A percentile compares a stretch with the other conserved stretches of the same genome.
Conservation (phyloP, 2,329 filamentous ascomycete genomes). For the Scleromitrula shiraiana region DNA sequence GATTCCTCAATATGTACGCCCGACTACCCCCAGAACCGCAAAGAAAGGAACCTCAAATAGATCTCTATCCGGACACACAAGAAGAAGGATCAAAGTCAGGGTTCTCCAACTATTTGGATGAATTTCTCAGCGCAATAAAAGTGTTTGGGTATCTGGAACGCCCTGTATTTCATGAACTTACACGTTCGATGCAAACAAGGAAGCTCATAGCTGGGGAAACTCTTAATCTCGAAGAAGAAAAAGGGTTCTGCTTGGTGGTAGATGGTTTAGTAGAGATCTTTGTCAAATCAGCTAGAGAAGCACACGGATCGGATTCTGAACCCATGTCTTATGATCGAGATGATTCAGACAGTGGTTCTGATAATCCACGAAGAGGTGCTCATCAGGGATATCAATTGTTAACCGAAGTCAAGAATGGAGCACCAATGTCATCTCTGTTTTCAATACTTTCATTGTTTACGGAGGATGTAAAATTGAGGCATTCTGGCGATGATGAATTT, state of each 20-base stretch:
- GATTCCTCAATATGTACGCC: constrained; percentile 95
- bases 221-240: constrained; percentile 89
- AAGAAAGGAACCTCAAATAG: constrained; percentile 89
- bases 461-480: constrained; percentile 77
- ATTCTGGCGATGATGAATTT: constrained; percentile 49
- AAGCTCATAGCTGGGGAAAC: constrained; percentile 96
- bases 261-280: constrained; percentile 97
- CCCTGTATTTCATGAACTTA: constrained; percentile 95
- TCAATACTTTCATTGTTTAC: constrained; percentile 96
- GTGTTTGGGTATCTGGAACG: constrained; percentile 96
- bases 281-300: constrained; percentile 72
- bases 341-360: constrained; percentile 62
- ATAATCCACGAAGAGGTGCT: constrained; percentile 47
- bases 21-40: constrained; percentile 89
- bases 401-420: constrained; percentile 95
- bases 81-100: constrained; percentile 86
- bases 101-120: constrained; percentile 91
- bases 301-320: constrained; percentile 34
- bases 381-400: constrained; percentile 88
- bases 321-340: constrained; percentile 36
- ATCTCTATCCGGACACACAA: constrained; percentile 88
- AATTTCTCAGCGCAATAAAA: constrained; percentile 97
- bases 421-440: constrained; percentile 96
- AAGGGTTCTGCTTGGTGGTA: constrained; percentile 95
- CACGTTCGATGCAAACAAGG: constrained; percentile 93